Base-by-base conservation (phyloP, 768 basidiomycete genomes). In the Atractiella rhizophila region DNA sequence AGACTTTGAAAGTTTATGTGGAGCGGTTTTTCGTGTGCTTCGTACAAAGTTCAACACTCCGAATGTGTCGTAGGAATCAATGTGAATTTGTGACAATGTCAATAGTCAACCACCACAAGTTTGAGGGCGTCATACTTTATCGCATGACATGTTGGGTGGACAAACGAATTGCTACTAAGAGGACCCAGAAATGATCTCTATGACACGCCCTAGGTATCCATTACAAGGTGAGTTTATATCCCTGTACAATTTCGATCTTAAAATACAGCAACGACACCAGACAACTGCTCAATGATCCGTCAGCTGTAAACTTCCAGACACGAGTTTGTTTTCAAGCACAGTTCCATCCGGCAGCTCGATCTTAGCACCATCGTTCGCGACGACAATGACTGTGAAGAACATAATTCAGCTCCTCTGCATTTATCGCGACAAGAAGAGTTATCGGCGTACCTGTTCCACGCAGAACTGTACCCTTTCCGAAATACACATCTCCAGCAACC, bases 261-360 rank as follows among this genome's bases (percentile, higher is more conserved):
- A 30, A 30, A 30, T 30, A 30, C 16, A 30, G 18, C 12, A 30
- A 30, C 12, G 29, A 30, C 12, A 30, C 29, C 12, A 18, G 29
- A 18, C 29, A 28, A 1, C 16, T 15, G 24, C 11, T 36, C 20
- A 27, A 43, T 39, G 42, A 29, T 37, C 35, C 25, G 20, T 12
- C 18, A 43, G 42, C 8, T 29, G 9, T 16, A 39, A 35, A 27
- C 26, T 5, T 4, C 43, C 50, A 15, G 47, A 46, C 12, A 51
- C 50, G 28, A 51, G 47, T 43, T 51, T 66, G 62, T 77, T 76
- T 59, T 79, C 77, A 30, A 79, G 61, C 48, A 74, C 68, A 53
- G 75, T 72, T 3, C 77, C 76, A 54, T 82, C 77, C 3, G 78
- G 77, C 47, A 83, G 74, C 54, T 76, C 71, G 45, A 85, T 82